Evolutionary conservation across 495 filamentous ascomycete species (phyloP), one percentile per base, ranked within the genome.

Genomic region (Halenospora varia): DNA sequence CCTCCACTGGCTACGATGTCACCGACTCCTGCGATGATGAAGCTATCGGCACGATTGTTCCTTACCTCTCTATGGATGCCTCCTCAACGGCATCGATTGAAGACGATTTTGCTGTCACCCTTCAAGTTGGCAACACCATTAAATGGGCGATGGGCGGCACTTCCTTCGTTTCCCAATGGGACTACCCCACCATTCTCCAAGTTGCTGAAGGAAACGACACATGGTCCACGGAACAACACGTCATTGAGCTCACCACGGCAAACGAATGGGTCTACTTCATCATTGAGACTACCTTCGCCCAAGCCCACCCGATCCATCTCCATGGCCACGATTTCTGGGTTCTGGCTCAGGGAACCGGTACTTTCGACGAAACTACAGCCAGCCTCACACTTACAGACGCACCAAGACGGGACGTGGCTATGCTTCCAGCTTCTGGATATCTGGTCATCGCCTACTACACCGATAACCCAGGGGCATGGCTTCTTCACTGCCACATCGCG

Each of bases 241-340:
- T 60, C 64, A 68, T 20, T 65, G 65, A 54, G 53, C 58, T 73
- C 49, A 60, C 59, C 44, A 70, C 75, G 17, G 50, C 62, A 8
- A 65, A 72, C 9, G 62, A 74, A 72, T 23, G 74, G n/a, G 78
- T 86, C 29, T 81, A 86, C 53, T 65, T 88, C 23, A 66, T 88
- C 20, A 73, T 86, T 48, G 81, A 86, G 66, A 85, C 85, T 63
- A 70, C 76, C 45, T 78, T 84, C 45, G 70, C 72, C 57, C 79
- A 80, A 39, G 71, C 75, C 56, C 85, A 88, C 52, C 84, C 84
- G 0, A 80, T 85, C 66, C 84, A 88, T 58, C 70, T 86, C 10
- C 79, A 82, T 64, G 81, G 78, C n/a, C 75, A 86, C 56, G 76
- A 85, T 60, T 87, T 86, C 70, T 75, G 60, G 47, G 68, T 85